Percentiles rank a stretch among this genome's conserved stretches.
Evolutionary conservation across 192 early-diverging fungal genomes (phyloP).

Genomic region (Coemansia sp.): DNA sequence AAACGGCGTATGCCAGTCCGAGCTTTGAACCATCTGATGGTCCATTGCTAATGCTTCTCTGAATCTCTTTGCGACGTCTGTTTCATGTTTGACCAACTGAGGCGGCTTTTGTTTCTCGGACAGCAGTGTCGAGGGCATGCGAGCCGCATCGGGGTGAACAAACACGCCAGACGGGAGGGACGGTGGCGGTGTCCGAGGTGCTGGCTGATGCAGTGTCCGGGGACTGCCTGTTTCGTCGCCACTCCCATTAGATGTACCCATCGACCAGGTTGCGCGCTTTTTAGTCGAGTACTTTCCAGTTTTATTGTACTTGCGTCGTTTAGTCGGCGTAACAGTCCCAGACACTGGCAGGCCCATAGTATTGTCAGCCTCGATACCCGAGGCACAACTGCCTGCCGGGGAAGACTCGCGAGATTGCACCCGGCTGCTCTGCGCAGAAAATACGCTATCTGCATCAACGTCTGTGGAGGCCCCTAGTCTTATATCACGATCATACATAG

Average conservation of each 20-base stretch:
- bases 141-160: slow-evolving; percentile 24
- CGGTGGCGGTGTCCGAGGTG: not conserved
- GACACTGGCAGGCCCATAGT: slow-evolving; percentile 7
- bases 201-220: not conserved
- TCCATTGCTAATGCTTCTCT: slow-evolving; percentile 55
- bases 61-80: slow-evolving; percentile 44
- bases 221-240: not conserved
- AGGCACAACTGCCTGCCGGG: slow-evolving; percentile 22
- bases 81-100: slow-evolving; percentile 21
- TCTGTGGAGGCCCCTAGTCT: slow-evolving; percentile 3
- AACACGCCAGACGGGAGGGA: slow-evolving; percentile 1
- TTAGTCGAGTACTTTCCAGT: slow-evolving; percentile 38
- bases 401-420: slow-evolving; percentile 39
- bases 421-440: slow-evolving; percentile 13
- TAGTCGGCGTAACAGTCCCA: slow-evolving; percentile 17
- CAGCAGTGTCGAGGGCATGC: slow-evolving; percentile 6
- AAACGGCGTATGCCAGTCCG: slow-evolving; percentile 66
- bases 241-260: not conserved
- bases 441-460: not conserved
- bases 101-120: slow-evolving; percentile 21
- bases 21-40: slow-evolving; percentile 46
- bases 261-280: slow-evolving; percentile 4
- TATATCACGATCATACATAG: slow-evolving; percentile 39
- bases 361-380: slow-evolving; percentile 27
- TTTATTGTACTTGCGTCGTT: slow-evolving; percentile 44